Percentiles rank a stretch among this genome's conserved stretches.
These are phyloP conservation scores for Lecanosticta acicola DNA, from an alignment of 2,329 filamentous ascomycete species.

Conservation along the genomic window DNA sequence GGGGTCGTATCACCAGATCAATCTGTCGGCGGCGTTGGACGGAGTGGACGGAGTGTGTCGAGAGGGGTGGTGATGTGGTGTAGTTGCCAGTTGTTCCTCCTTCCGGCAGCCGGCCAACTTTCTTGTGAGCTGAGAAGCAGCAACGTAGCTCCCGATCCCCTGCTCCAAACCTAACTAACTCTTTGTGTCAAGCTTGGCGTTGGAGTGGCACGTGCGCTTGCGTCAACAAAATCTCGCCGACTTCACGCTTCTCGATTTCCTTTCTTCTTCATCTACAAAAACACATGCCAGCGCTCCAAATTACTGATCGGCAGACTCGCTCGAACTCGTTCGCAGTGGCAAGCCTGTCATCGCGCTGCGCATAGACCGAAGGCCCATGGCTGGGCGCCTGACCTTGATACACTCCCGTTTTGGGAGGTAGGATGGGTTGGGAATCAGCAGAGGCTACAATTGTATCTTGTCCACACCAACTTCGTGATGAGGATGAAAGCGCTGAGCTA, in stretches of 20 bases:
- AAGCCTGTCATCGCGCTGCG: constrained; percentile 61
- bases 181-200: too few species aligned
- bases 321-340: constrained; percentile 45
- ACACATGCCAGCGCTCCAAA: constrained; percentile 52
- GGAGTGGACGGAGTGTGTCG: neutral
- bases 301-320: constrained; percentile 56
- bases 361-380: constrained; percentile 61
- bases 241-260: constrained; percentile 24
- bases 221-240: neutral
- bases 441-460: constrained; percentile 54
- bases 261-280: constrained; percentile 39
- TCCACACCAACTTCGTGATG: too few species aligned
- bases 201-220: neutral
- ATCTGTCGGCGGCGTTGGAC: too few species aligned
- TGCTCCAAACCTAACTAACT: neutral
- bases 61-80: neutral
- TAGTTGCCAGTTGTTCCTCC: neutral
- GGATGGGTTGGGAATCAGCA: constrained; percentile 68
- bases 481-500: too few species aligned
- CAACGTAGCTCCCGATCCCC: constrained; percentile 1
- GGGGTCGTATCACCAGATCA: too few species aligned
- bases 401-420: constrained; percentile 61
- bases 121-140: neutral
- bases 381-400: constrained; percentile 67
- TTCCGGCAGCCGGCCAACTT: neutral